Evolutionary conservation across 352 stramenopile species (phyloP), one percentile per base, ranked within the genome.

Genomic region (Pythium monospermum): DNA sequence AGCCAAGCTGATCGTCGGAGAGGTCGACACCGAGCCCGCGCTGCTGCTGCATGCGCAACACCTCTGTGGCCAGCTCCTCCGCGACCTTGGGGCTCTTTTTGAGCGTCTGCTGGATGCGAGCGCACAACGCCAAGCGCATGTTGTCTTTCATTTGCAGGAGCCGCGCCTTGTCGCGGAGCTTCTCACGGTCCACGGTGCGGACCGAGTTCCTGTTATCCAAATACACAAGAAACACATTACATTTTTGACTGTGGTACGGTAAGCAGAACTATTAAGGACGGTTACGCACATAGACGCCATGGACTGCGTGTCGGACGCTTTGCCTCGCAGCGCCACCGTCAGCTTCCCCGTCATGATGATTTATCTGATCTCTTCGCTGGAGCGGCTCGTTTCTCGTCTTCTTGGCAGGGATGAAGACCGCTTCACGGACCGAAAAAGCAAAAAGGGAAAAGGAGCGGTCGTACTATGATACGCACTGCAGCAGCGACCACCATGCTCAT

Each of bases 141-240:
- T 73, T 83, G 32, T 88, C 78, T 19, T 81, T 77, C 77, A 91
- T 87, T 50, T 89, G 76, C 45, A 89, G 53, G 37, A 74, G 62
- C 4, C 71, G 66, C 22, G 77, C 80, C 35, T 85, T 85, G 47
- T 85, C 77, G 32, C 77, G 69, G 16, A 91, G 71, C 41, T 76
- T 71, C 39, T 87, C 77, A 25, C 71, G 75, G 56, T 87, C 73
- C 42, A 87, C 64, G 0, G 80, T 85, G 10, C 73, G 68, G 26
- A 83, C 52, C 0, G 80, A 83, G 4, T 26, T 64, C 45, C 70
- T 80, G 37, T n/a, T n/a, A n/a, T n/a, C n/a, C n/a, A 3, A 21
- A 13, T 35, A 11, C 2, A 18, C 31, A n/a, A 44, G 46, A 18
- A 28, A 35, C 21, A 18, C 41, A 49, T 32, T 1, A 26, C 21